These are phyloP conservation scores for Peribolospora baueri DNA, from an alignment of 768 basidiomycete species.

Conservation along the genomic window DNA sequence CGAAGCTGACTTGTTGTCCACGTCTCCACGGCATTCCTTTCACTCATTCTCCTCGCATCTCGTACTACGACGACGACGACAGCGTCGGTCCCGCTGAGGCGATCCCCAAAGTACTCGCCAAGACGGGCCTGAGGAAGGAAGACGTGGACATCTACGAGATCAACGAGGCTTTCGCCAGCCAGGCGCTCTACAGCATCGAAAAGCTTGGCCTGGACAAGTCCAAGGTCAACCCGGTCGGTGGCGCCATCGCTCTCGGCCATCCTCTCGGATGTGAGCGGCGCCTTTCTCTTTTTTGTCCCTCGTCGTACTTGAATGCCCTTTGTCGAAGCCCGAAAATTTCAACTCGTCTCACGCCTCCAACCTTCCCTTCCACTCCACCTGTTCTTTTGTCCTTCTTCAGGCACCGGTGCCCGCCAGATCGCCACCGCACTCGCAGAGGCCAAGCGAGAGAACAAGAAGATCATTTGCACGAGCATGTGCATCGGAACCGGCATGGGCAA, in stretches of 20 bases:
- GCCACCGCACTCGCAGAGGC: constrained; percentile 55
- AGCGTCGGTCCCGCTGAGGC: constrained; percentile 53
- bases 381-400: constrained; percentile 6
- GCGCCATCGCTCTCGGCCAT: constrained; percentile 66
- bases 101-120: constrained; percentile 45
- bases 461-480: constrained; percentile 81
- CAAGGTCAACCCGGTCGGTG: constrained; percentile 69
- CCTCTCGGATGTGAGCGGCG: constrained; percentile 55
- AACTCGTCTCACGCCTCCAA: neutral
- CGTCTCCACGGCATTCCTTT: neutral
- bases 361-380: neutral
- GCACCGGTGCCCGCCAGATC: constrained; percentile 51
- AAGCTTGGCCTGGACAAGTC: constrained; percentile 34
- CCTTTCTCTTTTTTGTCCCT: neutral
- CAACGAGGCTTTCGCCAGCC: constrained; percentile 72
- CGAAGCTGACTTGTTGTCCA: neutral
- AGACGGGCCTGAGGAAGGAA: constrained; percentile 35
- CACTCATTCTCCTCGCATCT: neutral
- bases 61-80: neutral
- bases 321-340: neutral
- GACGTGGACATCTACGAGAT: constrained; percentile 79
- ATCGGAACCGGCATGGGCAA: constrained; percentile 27
- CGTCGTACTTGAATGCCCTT: neutral
- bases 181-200: constrained; percentile 36
- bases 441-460: constrained; percentile 44